These are phyloP conservation scores for Ramaria sp. DNA, from an alignment of 768 basidiomycete genomes.

Conservation along the genomic window DNA sequence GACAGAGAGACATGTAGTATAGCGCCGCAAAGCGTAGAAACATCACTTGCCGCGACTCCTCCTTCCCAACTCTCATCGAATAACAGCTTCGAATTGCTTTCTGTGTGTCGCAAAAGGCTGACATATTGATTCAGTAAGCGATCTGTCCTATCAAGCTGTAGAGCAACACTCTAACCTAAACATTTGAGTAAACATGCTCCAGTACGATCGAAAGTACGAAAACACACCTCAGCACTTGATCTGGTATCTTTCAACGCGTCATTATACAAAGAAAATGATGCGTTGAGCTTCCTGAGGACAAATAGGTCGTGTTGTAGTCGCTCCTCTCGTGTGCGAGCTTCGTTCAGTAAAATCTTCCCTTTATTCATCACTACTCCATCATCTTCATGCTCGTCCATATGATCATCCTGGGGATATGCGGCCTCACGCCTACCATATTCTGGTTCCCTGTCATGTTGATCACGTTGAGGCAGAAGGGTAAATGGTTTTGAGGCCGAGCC, in stretches of 20 bases:
- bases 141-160: slow-evolving; percentile 61
- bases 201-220: neutral
- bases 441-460: neutral
- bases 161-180: slow-evolving; percentile 28
- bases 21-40: neutral
- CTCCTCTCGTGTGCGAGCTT: slow-evolving; percentile 41
- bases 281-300: slow-evolving; percentile 61
- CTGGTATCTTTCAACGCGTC: slow-evolving; percentile 54
- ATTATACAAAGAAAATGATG: slow-evolving; percentile 55
- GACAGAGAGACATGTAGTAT: neutral
- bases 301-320: slow-evolving; percentile 66
- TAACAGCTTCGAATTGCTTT: slow-evolving; percentile 53
- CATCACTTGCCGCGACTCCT: slow-evolving; percentile 48
- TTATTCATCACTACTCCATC: slow-evolving; percentile 13
- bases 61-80: slow-evolving; percentile 73
- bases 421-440: slow-evolving; percentile 7
- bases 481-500: slow-evolving; percentile 16
- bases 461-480: slow-evolving; percentile 20
- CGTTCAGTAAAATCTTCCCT: neutral
- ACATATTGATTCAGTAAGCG: slow-evolving; percentile 68
- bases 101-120: slow-evolving; percentile 55
- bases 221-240: slow-evolving; percentile 58
- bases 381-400: slow-evolving; percentile 9
- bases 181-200: neutral
- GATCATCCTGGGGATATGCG: slow-evolving; percentile 13